These are phyloP conservation scores for Neodidymelliopsis sp. DNA, from an alignment of 2,329 filamentous ascomycete species.

Conservation along the genomic window DNA sequence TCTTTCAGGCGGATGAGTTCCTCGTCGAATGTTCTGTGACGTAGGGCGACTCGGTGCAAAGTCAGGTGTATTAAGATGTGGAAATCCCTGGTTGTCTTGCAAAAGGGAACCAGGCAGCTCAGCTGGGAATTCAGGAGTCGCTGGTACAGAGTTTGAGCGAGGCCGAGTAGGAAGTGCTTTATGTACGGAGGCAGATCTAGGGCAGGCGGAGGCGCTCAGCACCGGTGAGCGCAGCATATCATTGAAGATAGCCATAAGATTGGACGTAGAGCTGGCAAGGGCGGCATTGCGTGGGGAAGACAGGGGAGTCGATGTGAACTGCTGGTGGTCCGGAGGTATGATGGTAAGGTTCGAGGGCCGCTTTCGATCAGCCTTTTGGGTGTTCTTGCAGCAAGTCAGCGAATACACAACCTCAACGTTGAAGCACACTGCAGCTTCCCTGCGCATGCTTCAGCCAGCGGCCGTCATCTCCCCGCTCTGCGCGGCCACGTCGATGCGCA, in stretches of 20 bases:
- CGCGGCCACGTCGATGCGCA: slow-evolving; percentile 44
- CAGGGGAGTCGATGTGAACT: slow-evolving; percentile 32
- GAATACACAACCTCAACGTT: slow-evolving; percentile 44
- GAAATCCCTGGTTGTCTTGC: slow-evolving; percentile 45
- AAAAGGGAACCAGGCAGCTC: slow-evolving; percentile 41
- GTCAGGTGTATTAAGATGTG: slow-evolving; percentile 25
- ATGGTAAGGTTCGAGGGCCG: slow-evolving; percentile 43
- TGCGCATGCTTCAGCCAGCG: slow-evolving; percentile 33
- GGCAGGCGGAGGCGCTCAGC: slow-evolving; percentile 39
- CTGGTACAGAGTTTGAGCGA: slow-evolving; percentile 51
- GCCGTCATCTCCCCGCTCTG: slow-evolving; percentile 31
- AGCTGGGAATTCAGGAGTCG: slow-evolving; percentile 46
- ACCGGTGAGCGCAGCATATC: slow-evolving; percentile 53
- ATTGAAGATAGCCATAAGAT: slow-evolving; percentile 52
- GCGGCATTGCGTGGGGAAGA: slow-evolving; percentile 40
- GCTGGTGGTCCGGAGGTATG: slow-evolving; percentile 32
- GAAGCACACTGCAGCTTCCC: slow-evolving; percentile 30
- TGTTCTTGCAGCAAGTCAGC: slow-evolving; percentile 40
- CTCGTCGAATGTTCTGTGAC: slow-evolving; percentile 22
- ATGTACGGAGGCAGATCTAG: slow-evolving; percentile 40
- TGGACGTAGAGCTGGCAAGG: slow-evolving; percentile 40
- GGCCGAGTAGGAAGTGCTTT: slow-evolving; percentile 49
- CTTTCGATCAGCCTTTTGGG: slow-evolving; percentile 28
- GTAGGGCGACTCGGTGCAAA: slow-evolving; percentile 20
- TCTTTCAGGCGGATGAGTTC: slow-evolving; percentile 14